Percentiles rank a stretch among this genome's conserved stretches.
These are phyloP conservation scores for Buxus sempervirens DNA, from an alignment of 164 flowering plant genomes.

Conservation along the genomic window DNA sequence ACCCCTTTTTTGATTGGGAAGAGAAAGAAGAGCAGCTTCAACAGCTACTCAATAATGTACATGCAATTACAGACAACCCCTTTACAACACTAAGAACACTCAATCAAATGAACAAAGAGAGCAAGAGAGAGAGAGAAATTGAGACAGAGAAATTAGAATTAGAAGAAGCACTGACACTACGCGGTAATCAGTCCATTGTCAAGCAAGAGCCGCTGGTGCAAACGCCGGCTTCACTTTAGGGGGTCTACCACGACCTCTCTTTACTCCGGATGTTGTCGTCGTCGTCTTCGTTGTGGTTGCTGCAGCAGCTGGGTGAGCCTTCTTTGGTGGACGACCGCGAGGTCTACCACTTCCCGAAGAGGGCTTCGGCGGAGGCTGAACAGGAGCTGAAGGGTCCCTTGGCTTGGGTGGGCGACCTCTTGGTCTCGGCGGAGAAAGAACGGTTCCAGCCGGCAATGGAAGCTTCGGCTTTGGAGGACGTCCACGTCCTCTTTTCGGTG, in stretches of 20 bases:
- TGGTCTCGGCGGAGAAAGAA: constrained; percentile 37
- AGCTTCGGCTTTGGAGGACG: constrained; percentile 81
- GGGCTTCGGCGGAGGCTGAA: constrained; percentile 7
- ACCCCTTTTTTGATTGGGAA: too few species aligned
- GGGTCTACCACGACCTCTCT: constrained; percentile 61
- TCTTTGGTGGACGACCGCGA: constrained; percentile 71
- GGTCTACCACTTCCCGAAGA: constrained; percentile 31
- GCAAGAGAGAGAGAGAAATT: too few species aligned
- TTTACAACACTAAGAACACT: too few species aligned
- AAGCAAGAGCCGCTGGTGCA: constrained; percentile 30
- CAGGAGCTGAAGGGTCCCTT: constrained; percentile 35
- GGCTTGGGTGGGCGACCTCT: constrained; percentile 68
- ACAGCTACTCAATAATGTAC: too few species aligned
- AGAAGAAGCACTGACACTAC: too few species aligned
- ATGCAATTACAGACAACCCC: too few species aligned
- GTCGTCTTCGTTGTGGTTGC: background rate
- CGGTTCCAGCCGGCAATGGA: constrained; percentile 29
- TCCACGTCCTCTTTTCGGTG: constrained; percentile 87
- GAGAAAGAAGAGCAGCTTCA: too few species aligned
- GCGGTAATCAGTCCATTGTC: background rate
- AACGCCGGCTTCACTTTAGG: constrained; percentile 59
- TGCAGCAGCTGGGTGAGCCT: constrained; percentile 11
- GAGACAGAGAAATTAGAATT: too few species aligned
- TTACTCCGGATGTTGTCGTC: constrained; percentile 4
- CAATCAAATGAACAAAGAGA: too few species aligned